Evolutionary conservation across 2,329 filamentous ascomycete genomes (phyloP), one percentile per base, ranked within the genome.

Genomic region (Neurospora crassa): DNA sequence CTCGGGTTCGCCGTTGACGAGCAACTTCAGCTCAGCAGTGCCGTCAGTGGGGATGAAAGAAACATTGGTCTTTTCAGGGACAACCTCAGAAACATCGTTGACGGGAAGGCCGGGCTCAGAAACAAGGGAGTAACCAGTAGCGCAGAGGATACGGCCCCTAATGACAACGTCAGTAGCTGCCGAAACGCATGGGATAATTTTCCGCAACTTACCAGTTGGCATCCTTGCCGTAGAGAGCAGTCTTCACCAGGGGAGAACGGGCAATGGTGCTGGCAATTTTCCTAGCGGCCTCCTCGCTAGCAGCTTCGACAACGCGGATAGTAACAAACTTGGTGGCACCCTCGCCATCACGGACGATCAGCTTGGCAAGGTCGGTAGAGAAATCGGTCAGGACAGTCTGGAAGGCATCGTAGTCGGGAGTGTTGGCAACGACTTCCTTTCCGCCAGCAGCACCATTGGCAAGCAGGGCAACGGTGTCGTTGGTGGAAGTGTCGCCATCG

Each of bases 261-360:
- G 96, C 94, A 79, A 99, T 97, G 67, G 92, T 91, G 73, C 91
- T 92, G 12, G 94, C 96, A 73, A 97, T 90, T 78, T 90, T 88
- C 71, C 92, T 89, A 1, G 93, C 94, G 67, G 89, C 91, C 68
- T 85, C 83, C 78, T 92, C 89, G 67, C 88, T 87, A 0, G 88
- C 85, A 3, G 92, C 89, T 76, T 94, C 92, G 67, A 87, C 87
- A 43, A 98, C 93, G 72, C 90, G 91, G 76, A 99, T 92, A 5
- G 94, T 97, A 72, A 99, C 94, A 79, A 99, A 99, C 82, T 99
- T 99, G 70, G 96, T 99, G 4, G 96, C 96, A 71, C 96, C 96
- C 82, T 99, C 96, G 76, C 96, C 96, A 79, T 99, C 96, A 71
- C 95, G 92, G 70, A 99, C 94, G 70, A 99, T 91, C 40, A 97